Conservation (phyloP, 2,329 filamentous ascomycete species). For the Aspergillus versicolor region DNA sequence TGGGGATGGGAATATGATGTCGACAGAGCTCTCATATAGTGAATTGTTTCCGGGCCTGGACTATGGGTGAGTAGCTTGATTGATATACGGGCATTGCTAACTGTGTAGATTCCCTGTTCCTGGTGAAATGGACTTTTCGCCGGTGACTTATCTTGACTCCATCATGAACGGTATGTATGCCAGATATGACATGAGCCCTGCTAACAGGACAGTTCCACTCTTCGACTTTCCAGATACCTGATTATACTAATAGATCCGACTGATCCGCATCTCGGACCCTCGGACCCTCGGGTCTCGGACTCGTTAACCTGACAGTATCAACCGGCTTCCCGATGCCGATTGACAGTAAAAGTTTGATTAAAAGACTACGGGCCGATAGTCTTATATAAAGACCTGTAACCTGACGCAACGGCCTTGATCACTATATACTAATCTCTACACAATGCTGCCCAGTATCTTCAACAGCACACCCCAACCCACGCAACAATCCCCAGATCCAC, state of each 20-base stretch:
- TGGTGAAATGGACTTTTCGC: slow-evolving; percentile 22
- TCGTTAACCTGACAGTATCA: neutral
- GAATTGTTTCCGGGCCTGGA: slow-evolving; percentile 3
- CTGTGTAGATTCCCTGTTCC: neutral
- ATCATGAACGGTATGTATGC: slow-evolving; percentile 28
- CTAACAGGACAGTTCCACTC: slow-evolving; percentile 19
- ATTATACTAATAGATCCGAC: neutral
- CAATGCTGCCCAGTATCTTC: slow-evolving; percentile 3
- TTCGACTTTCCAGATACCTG: slow-evolving; percentile 22
- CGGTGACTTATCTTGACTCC: slow-evolving; percentile 28
- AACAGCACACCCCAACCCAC: neutral
- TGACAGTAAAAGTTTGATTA: neutral
- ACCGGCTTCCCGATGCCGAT: no score
- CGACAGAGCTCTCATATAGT: neutral
- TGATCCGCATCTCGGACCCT: neutral
- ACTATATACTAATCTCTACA: neutral
- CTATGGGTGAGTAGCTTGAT: slow-evolving; percentile 11
- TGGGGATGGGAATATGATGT: neutral
- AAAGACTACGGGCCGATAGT: neutral
- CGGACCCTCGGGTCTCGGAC: neutral
- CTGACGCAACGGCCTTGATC: no score
- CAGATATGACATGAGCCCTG: no score
- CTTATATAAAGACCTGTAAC: neutral
- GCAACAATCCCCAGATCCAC: neutral
- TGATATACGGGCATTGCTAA: neutral